phyloP scores from a whole-genome alignment of 2,329 filamentous ascomycete genomes.

The Penicillium sp. region DNA sequence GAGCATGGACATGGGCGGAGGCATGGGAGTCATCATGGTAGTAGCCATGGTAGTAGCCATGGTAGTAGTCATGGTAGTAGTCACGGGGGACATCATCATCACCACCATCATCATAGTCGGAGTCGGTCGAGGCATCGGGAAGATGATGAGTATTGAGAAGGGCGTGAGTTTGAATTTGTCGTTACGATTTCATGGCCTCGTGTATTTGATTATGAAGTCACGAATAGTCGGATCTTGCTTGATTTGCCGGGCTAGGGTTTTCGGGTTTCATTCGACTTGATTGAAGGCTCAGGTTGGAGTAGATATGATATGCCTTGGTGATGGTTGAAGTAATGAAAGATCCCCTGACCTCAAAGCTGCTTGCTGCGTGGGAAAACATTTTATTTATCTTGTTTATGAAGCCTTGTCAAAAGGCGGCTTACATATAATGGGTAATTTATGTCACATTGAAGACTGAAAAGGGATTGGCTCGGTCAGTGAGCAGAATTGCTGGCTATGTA shows the following conservation, averaged over 20 bases:
- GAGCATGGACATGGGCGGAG: constrained; percentile 15
- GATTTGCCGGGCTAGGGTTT: background rate
- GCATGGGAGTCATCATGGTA: constrained; percentile 6
- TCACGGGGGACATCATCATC: constrained; percentile 24
- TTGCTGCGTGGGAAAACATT: too few relatives aligned
- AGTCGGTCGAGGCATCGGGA: constrained; percentile 15
- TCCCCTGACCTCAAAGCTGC: too few relatives aligned
- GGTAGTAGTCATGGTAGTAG: constrained; percentile 12
- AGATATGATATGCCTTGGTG: too few relatives aligned
- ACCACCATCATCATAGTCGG: constrained; percentile 14
- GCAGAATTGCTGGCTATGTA: too few relatives aligned
- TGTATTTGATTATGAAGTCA: background rate
- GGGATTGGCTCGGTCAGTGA: too few relatives aligned
- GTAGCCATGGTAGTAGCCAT: constrained; percentile 15
- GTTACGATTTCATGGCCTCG: background rate
- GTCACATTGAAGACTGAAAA: too few relatives aligned
- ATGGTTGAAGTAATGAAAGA: too few relatives aligned
- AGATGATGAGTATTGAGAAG: constrained; percentile 10
- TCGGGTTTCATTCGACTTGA: background rate
- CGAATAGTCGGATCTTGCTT: background rate
- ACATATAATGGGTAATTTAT: too few relatives aligned
- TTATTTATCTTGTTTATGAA: too few relatives aligned
- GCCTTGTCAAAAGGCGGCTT: too few relatives aligned
- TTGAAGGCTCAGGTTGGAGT: background rate
- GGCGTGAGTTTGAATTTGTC: background rate